Conservation (phyloP, 495 filamentous ascomycete genomes). For the Penicillium fimorum region DNA sequence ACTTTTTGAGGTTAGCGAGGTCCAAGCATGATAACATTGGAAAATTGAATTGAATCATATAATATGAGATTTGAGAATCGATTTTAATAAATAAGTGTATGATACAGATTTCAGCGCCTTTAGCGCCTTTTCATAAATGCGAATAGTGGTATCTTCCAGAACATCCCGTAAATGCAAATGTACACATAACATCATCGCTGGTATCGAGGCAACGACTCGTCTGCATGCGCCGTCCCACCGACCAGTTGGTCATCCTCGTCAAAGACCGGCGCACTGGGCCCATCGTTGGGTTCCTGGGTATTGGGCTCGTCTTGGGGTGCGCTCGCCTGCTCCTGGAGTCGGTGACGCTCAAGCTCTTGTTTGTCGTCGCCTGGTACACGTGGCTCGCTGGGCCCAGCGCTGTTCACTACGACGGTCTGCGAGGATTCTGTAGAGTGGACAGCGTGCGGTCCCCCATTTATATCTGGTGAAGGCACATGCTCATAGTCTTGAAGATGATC, state of each 20-base stretch:
- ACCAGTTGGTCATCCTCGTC: conserved; percentile 56
- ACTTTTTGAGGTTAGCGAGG: not conserved
- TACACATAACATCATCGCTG: conserved; percentile 35
- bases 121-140: conserved; percentile 22
- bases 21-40: not conserved
- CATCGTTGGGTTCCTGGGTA: conserved; percentile 34
- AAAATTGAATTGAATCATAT: not conserved
- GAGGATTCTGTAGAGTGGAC: conserved; percentile 43
- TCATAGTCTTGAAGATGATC: conserved; percentile 40
- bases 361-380: conserved; percentile 64
- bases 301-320: conserved; percentile 55
- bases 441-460: conserved; percentile 30
- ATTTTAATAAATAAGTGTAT: conserved; percentile 8
- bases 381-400: conserved; percentile 24
- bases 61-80: not conserved
- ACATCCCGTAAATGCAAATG: conserved; percentile 31
- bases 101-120: conserved; percentile 24
- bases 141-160: conserved; percentile 35
- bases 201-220: conserved; percentile 50
- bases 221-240: conserved; percentile 39
- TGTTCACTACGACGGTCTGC: conserved; percentile 37
- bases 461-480: conserved; percentile 30
- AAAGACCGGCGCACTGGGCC: conserved; percentile 65
- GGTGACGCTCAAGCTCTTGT: conserved; percentile 74
- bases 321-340: conserved; percentile 70